These are phyloP conservation scores for Chamaenerion angustifolium DNA, from an alignment of 345 rosid genomes.

Conservation along the genomic window DNA sequence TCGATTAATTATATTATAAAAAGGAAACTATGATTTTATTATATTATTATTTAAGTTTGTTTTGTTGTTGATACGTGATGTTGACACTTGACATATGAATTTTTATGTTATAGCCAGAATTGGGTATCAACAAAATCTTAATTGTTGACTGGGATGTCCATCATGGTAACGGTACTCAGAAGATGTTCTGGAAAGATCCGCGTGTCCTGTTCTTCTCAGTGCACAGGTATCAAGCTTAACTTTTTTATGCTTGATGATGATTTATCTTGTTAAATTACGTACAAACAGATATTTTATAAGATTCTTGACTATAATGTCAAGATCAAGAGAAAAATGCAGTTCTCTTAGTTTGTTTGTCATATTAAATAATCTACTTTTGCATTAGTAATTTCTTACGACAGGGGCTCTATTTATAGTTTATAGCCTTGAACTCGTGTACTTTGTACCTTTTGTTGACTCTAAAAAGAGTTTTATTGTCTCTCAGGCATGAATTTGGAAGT, in stretches of 20 bases:
- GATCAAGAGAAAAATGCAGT: too few species aligned
- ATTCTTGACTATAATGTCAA: too few species aligned
- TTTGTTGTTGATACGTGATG: not conserved
- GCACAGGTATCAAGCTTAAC: constrained; percentile 63
- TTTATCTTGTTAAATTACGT: not conserved
- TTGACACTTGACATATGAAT: not conserved
- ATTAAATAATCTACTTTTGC: not conserved
- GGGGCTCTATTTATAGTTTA: not conserved
- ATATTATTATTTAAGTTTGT: too few species aligned
- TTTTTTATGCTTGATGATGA: not conserved
- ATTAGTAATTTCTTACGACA: not conserved
- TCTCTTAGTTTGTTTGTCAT: not conserved
- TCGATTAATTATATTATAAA: too few species aligned
- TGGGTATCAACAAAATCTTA: constrained; percentile 68
- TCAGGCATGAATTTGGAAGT: constrained; percentile 74
- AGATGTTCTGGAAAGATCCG: constrained; percentile 82
- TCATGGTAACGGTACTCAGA: constrained; percentile 95
- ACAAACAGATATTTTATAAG: too few species aligned
- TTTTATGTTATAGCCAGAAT: constrained; percentile 33
- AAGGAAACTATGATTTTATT: too few species aligned
- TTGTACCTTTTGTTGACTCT: not conserved
- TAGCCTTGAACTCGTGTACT: not conserved
- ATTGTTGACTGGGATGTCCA: constrained; percentile 99
- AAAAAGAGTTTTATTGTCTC: not conserved
- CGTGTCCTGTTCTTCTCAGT: constrained; percentile 92